phyloP scores from a whole-genome alignment of 2,329 filamentous ascomycete species.

The Verticillium alfalfae region DNA sequence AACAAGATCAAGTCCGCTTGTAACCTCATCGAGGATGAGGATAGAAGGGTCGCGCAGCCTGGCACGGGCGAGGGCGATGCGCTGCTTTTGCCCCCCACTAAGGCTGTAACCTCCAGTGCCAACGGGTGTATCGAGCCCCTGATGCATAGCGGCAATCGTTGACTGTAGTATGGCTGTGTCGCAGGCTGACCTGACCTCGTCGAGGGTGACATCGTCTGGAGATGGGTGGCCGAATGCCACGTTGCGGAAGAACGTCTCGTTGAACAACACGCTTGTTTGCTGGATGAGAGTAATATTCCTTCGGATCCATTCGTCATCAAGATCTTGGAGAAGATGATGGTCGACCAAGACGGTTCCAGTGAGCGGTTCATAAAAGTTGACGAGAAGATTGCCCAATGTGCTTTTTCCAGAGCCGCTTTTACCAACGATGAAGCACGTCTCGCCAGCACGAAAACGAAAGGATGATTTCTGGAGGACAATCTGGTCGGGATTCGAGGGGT shows the following conservation, averaged over 20 bases:
- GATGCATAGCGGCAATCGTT: slow-evolving; percentile 60
- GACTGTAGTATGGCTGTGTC: slow-evolving; percentile 63
- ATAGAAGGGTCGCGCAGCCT: slow-evolving; percentile 71
- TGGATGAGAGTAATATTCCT: slow-evolving; percentile 76
- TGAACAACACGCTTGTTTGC: slow-evolving; percentile 76
- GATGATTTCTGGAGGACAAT: slow-evolving; percentile 55
- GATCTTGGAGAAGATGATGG: slow-evolving; percentile 48
- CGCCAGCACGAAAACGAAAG: slow-evolving; percentile 66
- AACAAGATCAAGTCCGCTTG: slow-evolving; percentile 75
- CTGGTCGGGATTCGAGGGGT: slow-evolving; percentile 63
- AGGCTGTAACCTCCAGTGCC: slow-evolving; percentile 65
- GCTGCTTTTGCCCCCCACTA: slow-evolving; percentile 81
- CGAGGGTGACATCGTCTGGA: slow-evolving; percentile 38
- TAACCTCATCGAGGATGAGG: slow-evolving; percentile 83
- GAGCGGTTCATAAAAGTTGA: slow-evolving; percentile 67
- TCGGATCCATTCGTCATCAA: slow-evolving; percentile 69
- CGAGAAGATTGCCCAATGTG: slow-evolving; percentile 74
- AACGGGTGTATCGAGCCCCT: slow-evolving; percentile 67
- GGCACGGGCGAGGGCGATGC: slow-evolving; percentile 75
- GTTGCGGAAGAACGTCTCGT: slow-evolving; percentile 73
- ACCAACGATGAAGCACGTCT: slow-evolving; percentile 77
- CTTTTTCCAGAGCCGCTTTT: slow-evolving; percentile 90
- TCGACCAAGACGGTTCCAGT: slow-evolving; percentile 67
- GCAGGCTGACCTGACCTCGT: slow-evolving; percentile 57
- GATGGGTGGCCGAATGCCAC: slow-evolving; percentile 63